Evolutionary conservation across 208 protist genomes (phyloP).

Genomic region (Acanthamoeba culbertsoni): DNA sequence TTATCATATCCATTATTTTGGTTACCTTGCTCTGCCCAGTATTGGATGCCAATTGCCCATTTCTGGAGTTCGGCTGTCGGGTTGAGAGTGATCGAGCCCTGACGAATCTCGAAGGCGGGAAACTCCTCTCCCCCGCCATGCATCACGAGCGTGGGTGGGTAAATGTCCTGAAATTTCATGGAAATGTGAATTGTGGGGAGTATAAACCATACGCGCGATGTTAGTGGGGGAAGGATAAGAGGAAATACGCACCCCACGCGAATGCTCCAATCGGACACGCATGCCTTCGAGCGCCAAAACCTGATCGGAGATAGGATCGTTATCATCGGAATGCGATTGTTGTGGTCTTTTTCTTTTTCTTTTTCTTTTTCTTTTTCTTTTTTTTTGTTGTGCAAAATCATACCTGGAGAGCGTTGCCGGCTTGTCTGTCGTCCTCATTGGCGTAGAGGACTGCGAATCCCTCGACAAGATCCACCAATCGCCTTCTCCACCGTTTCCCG

Average conservation of each 20-base stretch:
- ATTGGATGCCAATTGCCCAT: constrained; percentile 52
- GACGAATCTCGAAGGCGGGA: neutral
- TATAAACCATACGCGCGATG: too few species aligned
- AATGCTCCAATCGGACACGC: neutral
- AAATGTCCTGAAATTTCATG: too few species aligned
- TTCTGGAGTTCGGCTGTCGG: constrained; percentile 16
- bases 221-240: too few species aligned
- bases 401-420: neutral
- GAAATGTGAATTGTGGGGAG: too few species aligned
- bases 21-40: neutral
- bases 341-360: too few species aligned
- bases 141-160: neutral
- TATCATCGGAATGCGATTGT: too few species aligned
- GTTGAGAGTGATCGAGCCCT: neutral
- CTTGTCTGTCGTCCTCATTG: neutral
- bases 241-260: neutral
- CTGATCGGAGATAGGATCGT: neutral
- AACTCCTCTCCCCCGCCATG: neutral
- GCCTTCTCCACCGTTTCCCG: neutral
- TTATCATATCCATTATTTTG: too few species aligned
- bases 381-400: too few species aligned
- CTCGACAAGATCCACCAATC: neutral
- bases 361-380: too few species aligned
- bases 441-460: constrained; percentile 24
- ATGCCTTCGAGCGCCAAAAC: constrained; percentile 19